Evolutionary conservation across 2,329 filamentous ascomycete genomes (phyloP), one percentile per base, ranked within the genome.

Genomic region (Trichophyton schoenleinii): DNA sequence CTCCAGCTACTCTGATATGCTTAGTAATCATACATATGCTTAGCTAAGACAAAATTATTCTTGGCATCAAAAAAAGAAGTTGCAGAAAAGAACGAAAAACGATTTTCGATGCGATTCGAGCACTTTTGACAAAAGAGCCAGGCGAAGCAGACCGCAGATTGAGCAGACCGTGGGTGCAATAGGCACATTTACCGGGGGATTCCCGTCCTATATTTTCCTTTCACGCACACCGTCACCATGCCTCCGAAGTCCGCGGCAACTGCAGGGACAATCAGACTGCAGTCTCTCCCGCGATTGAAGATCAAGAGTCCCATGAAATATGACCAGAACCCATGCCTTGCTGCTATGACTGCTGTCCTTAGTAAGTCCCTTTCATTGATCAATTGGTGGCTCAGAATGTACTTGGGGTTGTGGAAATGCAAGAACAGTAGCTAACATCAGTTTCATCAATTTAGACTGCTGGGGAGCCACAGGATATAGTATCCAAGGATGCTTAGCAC

Each of bases 281-380:
- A 79, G 69, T 76, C 75, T 62, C 75, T 78, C 64, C 68, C 72
- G 60, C 72, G 85, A 69, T 80, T 89, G 62, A 82, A 83, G 68
- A 80, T 89, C 58, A 81, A 83, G 66, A 79, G 81, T 66, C 85
- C 86, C 58, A 84, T 87, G 68, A 61, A 48, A 61, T 75, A 81
- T 65, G 80, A 84, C 68, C 74, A 75, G 64, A 87, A 87, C 70
- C 82, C 85, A 60, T 89, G 86, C 69, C 71, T 86, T 58, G 79
- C 80, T 15, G 77, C 85, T 52, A 88, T 89, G 86, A 80, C 80
- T 58, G 81, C 83, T 59, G 82, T 87, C 68, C 73, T 87, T 68
- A 84, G 85, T 87, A 81, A 59, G 49, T 28, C 3, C 25, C n/a
- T 20, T 8, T 22, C 38, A 22, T 36, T n/a, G 20, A 15, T 60